A percentile compares a stretch with the other conserved stretches of the same genome.
phyloP scores from a whole-genome alignment of 108 stramenopile species.

The Cyclotella baltica region DNA sequence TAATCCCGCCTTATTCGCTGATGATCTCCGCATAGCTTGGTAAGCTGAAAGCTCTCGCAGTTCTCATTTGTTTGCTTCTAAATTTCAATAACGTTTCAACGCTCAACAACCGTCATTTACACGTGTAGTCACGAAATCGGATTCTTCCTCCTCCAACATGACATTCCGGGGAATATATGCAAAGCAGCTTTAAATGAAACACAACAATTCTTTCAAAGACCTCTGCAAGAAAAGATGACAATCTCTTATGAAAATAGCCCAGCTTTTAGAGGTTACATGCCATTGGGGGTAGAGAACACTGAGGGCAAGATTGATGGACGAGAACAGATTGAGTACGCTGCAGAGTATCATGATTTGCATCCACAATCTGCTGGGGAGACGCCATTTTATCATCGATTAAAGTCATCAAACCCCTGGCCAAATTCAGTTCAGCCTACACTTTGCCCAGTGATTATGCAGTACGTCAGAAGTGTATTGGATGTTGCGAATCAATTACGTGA shows the following conservation, averaged over 20 bases:
- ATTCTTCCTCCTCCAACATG: conserved; percentile 69
- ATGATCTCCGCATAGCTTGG: conserved; percentile 64
- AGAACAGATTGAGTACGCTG: conserved; percentile 78
- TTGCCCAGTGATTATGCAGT: conserved; percentile 44
- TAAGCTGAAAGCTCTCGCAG: background rate
- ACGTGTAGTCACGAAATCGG: conserved; percentile 57
- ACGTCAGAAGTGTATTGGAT: conserved; percentile 44
- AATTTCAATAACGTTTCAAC: background rate
- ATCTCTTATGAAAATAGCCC: conserved; percentile 68
- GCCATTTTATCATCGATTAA: conserved; percentile 60
- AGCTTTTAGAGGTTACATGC: conserved; percentile 76
- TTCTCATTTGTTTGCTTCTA: background rate
- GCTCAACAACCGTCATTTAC: background rate
- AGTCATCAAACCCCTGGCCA: conserved; percentile 67
- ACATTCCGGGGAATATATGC: conserved; percentile 43
- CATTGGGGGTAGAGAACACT: conserved; percentile 76
- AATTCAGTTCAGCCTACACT: conserved; percentile 55
- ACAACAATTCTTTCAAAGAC: conserved; percentile 57
- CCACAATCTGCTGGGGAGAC: background rate
- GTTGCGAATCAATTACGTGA: conserved; percentile 62
- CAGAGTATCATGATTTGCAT: conserved; percentile 41
- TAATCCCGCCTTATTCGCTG: conserved; percentile 57
- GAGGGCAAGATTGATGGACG: conserved; percentile 68
- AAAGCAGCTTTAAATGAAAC: conserved; percentile 52
- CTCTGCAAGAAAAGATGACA: conserved; percentile 59